These are phyloP conservation scores for Salix koriyanagi DNA, from an alignment of 345 rosid species.

Conservation along the genomic window DNA sequence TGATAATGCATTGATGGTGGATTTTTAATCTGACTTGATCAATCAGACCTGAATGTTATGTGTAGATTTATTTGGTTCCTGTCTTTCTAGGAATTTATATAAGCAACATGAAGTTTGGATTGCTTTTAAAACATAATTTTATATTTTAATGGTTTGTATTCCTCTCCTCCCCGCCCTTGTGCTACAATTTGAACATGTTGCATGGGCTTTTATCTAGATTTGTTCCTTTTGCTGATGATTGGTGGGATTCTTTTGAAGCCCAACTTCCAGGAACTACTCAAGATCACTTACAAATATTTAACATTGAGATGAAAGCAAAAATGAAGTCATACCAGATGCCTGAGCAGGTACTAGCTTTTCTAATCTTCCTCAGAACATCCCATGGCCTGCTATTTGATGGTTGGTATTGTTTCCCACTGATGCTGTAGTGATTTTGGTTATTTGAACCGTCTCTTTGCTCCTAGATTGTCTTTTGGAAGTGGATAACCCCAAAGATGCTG, in stretches of 20 bases:
- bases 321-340: constrained; percentile 96
- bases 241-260: constrained; percentile 43
- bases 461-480: constrained; percentile 97
- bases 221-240: constrained; percentile 8
- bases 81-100: neutral
- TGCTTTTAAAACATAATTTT: neutral
- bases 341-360: constrained; percentile 62
- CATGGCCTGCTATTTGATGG: neutral
- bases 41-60: neutral
- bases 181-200: neutral
- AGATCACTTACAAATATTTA: constrained; percentile 97
- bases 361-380: neutral
- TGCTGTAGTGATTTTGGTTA: neutral
- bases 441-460: neutral
- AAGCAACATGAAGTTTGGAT: neutral
- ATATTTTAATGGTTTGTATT: neutral
- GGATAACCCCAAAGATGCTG: constrained; percentile 90
- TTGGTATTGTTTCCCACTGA: neutral
- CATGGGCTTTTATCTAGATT: neutral
- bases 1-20: neutral
- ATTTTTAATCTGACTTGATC: neutral
- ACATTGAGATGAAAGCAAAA: constrained; percentile 93
- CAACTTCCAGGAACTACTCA: constrained; percentile 94
- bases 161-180: neutral
- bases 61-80: neutral